A percentile compares a stretch with the other conserved stretches of the same genome.
These are phyloP conservation scores for Papiliotrema flavescens DNA, from an alignment of 1,284 basidiomycete genomes.

Conservation along the genomic window DNA sequence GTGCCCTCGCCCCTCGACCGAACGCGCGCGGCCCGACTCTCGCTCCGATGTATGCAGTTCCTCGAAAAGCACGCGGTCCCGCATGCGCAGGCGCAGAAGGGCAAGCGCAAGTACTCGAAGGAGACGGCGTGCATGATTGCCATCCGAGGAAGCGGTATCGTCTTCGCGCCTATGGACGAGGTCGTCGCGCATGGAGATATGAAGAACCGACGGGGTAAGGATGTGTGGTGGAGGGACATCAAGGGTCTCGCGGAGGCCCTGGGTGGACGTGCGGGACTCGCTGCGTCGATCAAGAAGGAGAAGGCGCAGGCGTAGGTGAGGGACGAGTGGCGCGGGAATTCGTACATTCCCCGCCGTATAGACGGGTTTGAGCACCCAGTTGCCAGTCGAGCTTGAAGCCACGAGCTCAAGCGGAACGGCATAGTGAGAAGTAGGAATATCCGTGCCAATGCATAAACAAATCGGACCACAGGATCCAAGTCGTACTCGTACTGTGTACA, in stretches of 20 bases:
- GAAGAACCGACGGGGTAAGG: constrained; percentile 77
- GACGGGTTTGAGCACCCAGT: too few species aligned
- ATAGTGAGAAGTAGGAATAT: not conserved
- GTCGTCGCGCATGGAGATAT: constrained; percentile 86
- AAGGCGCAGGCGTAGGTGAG: not conserved
- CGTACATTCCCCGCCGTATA: too few species aligned
- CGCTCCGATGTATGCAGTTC: constrained; percentile 90
- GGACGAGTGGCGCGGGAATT: not conserved
- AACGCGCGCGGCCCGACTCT: constrained; percentile 81
- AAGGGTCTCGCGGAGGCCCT: constrained; percentile 70
- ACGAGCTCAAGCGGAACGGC: too few species aligned
- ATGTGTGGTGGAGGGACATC: constrained; percentile 73
- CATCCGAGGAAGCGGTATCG: constrained; percentile 73
- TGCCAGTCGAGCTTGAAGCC: too few species aligned
- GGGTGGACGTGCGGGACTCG: constrained; percentile 44
- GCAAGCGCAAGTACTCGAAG: constrained; percentile 20
- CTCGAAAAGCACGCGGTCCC: constrained; percentile 72
- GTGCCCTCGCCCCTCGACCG: constrained; percentile 93
- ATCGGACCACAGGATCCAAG: not conserved
- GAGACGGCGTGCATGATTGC: constrained; percentile 82
- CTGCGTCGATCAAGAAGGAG: constrained; percentile 5
- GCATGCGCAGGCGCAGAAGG: constrained; percentile 27
- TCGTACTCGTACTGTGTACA: not conserved
- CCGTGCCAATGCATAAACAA: not conserved
- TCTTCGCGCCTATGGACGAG: constrained; percentile 77